Base-by-base conservation (phyloP, 169 alveolate species). In the Eimeria praecox region DNA sequence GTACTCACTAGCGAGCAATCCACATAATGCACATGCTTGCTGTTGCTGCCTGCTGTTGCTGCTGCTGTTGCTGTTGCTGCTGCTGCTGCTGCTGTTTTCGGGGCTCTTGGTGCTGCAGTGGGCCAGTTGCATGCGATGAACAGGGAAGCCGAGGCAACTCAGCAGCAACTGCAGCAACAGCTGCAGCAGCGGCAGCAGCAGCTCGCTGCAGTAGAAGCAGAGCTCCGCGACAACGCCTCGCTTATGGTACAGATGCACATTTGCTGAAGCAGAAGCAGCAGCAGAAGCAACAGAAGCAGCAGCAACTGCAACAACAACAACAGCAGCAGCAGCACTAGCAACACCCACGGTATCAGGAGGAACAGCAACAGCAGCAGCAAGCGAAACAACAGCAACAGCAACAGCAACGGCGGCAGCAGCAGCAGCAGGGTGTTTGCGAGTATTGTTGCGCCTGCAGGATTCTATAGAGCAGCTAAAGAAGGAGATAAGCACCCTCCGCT, bases 121-220 rank as follows among this genome's bases (percentile, higher is more conserved):
- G 64, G 88, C 35, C 88, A 78, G 88, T 40, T 78, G 54, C 88
- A 78, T 14, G 64, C 49, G 54, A 78, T 78, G 88, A 78, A 78
- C 64, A 46, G 66, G 38, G 88, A 78, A 35, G 88, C 88, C 22
- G 88, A 78, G 66, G 62, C 88, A 12, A 46, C 88, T 38, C 88
- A 78, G 62, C 88, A 78, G 88, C 88, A 78, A n/a, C 40, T 78
- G 88, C 88, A 78, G 62, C 88, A 78, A 20, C 88, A 78, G 64
- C 88, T 78, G 42, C 88, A 78, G 88, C 88, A 78, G 88, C 88
- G 62, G 88, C 88, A 78, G 88, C 88, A 78, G 88, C 88, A 78
- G 88, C 88, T 78, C 88, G 88, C 88, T 44, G 64, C 62, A 78
- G 62, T 78, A 40, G 88, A 78, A 22, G 62, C 66, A 40, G 88